A percentile compares a stretch with the other conserved stretches of the same genome.
Conservation (phyloP, 306 rosid species). For the Acacia crassicarpa region DNA sequence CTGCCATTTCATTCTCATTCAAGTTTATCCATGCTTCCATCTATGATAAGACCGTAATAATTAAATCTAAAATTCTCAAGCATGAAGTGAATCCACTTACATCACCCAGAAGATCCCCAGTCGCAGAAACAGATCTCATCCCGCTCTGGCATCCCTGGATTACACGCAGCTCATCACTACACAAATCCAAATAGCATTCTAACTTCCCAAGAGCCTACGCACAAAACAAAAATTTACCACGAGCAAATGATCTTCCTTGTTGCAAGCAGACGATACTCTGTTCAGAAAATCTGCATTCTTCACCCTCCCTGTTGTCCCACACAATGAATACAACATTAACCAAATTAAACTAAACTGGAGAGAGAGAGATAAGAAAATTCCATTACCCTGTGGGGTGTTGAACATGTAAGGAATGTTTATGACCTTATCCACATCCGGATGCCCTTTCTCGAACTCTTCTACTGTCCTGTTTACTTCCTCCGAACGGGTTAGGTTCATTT, state of each 20-base stretch:
- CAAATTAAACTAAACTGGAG: neutral
- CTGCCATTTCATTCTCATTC: constrained; percentile 50
- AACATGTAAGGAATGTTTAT: constrained; percentile 76
- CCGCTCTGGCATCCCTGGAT: constrained; percentile 85
- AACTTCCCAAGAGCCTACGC: neutral
- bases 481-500: neutral
- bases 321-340: neutral
- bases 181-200: too few relatives aligned
- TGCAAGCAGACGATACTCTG: constrained; percentile 52
- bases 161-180: constrained; percentile 1
- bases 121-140: constrained; percentile 67
- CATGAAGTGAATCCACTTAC: constrained; percentile 44
- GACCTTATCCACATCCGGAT: constrained; percentile 58
- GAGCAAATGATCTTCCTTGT: constrained; percentile 62
- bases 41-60: too few relatives aligned
- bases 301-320: constrained; percentile 50
- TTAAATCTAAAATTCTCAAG: neutral
- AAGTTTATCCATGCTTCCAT: neutral
- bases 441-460: constrained; percentile 70
- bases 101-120: constrained; percentile 54
- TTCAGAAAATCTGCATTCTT: constrained; percentile 69
- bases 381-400: constrained; percentile 60
- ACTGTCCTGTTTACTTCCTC: constrained; percentile 54
- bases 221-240: constrained; percentile 54
- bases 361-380: neutral